Evolutionary conservation across 768 basidiomycete genomes (phyloP), one percentile per base, ranked within the genome.

Genomic region (Tulasnella sp.): DNA sequence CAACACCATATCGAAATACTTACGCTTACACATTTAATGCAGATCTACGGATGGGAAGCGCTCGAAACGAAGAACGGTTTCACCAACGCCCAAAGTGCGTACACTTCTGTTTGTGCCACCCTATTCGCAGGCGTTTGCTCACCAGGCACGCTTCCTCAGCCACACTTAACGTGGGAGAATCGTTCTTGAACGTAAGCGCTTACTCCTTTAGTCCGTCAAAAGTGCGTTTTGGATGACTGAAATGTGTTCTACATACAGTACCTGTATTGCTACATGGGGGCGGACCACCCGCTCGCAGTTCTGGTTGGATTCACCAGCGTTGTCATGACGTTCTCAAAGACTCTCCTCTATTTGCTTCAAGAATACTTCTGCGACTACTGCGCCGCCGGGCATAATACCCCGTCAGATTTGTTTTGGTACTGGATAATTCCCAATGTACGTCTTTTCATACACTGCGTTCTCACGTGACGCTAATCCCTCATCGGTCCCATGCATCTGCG

Each of bases 271-370:
- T 94, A 92, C 80, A 85, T 89, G 36, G 87, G 88, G 1, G 79
- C 80, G 12, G 76, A 80, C 67, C 88, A 87, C 79, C 86, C 90
- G 2, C 81, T 86, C 14, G 91, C 94, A 0, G 85, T 90, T 1
- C 75, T 95, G 34, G 77, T 95, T 69, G 94, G 92, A 4, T 90
- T 94, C 77, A 82, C 85, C 19, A 83, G 86, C 1, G 88, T 84
- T 2, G 79, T 84, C n/a, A 88, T 94, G 89, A 95, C 94, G 0
- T 80, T 94, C 47, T 86, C 88, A 41, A 95, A 96, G 82, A 96
- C 94, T 2, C 78, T 87, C 7, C 83, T 96, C n/a, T 96, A 95
- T 80, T 86, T 86, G 84, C 78, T 83, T 16, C 89, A 93, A 78
- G 94, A 95, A 79, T 90, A 89, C 79, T 92, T 83, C 77, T 92